Conservation (phyloP, 139 green algal genomes). For the Micractinium sp. region DNA sequence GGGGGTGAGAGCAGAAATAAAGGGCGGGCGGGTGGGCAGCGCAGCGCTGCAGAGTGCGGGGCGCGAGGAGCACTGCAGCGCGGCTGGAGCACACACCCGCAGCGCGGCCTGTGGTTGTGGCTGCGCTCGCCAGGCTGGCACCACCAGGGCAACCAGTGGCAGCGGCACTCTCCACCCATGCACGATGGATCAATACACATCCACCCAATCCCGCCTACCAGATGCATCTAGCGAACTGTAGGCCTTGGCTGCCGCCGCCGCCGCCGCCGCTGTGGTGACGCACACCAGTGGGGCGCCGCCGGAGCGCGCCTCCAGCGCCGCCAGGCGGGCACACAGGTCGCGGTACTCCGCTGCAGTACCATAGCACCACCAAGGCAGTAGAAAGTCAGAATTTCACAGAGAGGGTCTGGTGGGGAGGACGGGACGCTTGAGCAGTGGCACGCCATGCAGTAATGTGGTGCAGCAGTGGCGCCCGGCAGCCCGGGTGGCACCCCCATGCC, state of each 20-base stretch:
- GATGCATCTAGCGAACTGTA: no score
- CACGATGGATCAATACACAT: no score
- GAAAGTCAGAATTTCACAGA: no score
- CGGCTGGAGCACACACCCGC: not conserved
- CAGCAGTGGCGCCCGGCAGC: no score
- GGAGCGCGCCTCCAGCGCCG: conserved; percentile 45
- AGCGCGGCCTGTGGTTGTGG: not conserved
- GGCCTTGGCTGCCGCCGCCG: not conserved
- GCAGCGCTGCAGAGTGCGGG: not conserved
- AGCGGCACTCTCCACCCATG: no score
- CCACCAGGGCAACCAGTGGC: no score
- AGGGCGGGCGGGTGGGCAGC: not conserved
- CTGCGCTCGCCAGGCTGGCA: not conserved
- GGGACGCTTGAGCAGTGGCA: no score
- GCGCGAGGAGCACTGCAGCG: not conserved
- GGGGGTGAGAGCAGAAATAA: not conserved
- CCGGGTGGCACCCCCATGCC: no score
- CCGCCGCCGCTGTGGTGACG: conserved; percentile 27
- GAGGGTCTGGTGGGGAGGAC: no score
- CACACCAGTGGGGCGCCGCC: conserved; percentile 65
- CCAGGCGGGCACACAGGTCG: conserved; percentile 60
- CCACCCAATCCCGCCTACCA: no score
- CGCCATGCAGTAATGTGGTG: no score
- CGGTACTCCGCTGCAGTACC: conserved; percentile 55
- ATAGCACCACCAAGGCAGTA: no score